A percentile compares a stretch with the other conserved stretches of the same genome.
phyloP scores from a whole-genome alignment of 768 basidiomycete genomes.

The Lentinula sp. region DNA sequence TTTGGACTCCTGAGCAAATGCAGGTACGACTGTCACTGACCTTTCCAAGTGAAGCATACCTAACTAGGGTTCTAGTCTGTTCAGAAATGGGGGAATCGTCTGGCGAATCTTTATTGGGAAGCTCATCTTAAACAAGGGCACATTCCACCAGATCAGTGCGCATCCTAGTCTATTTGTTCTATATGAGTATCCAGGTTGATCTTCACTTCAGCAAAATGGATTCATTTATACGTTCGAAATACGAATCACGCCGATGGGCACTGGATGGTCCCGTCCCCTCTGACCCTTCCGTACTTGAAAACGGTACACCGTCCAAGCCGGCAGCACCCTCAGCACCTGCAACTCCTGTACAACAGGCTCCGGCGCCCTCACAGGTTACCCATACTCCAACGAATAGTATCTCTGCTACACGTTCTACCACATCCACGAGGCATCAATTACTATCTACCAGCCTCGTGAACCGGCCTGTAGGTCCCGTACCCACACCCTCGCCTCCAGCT shows the following conservation, averaged over 20 bases:
- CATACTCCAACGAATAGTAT: conserved; percentile 22
- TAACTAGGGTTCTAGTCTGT: conserved; percentile 45
- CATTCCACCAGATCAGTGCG: conserved; percentile 90
- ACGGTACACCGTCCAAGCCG: conserved; percentile 16
- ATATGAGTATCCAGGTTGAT: background rate
- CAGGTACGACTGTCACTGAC: conserved; percentile 43
- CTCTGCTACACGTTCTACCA: conserved; percentile 22
- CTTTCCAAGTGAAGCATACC: background rate
- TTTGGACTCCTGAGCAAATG: conserved; percentile 98
- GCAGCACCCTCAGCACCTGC: conserved; percentile 17
- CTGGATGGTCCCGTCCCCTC: conserved; percentile 79
- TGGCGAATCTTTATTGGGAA: conserved; percentile 96
- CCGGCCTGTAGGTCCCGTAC: conserved; percentile 1
- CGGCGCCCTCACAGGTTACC: conserved; percentile 24
- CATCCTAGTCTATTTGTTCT: conserved; percentile 12
- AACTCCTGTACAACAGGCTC: conserved; percentile 14
- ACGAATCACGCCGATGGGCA: conserved; percentile 91
- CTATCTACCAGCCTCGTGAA: conserved; percentile 26
- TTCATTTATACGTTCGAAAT: conserved; percentile 94
- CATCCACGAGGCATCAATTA: conserved; percentile 41
- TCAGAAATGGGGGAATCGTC: conserved; percentile 90
- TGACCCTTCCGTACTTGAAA: conserved; percentile 77
- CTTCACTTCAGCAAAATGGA: conserved; percentile 79
- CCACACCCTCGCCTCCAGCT: conserved; percentile 10
- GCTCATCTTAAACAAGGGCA: conserved; percentile 91